Conservation (phyloP, 2,329 filamentous ascomycete species). For the Aciculosporium take region DNA sequence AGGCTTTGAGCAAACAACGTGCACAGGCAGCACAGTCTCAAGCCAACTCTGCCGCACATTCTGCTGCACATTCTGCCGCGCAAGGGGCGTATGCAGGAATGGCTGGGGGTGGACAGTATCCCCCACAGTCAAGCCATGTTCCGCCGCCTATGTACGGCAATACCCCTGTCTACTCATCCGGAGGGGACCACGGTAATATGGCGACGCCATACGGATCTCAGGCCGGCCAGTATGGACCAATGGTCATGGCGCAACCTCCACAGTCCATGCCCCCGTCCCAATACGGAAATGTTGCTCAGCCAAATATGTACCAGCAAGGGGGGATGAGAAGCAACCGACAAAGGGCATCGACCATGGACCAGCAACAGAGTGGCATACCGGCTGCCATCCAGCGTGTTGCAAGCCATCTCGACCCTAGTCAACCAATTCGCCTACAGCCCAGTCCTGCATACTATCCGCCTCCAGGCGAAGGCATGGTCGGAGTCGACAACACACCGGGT, state of each 20-base stretch:
- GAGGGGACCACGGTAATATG: conserved; percentile 28
- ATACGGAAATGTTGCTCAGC: conserved; percentile 41
- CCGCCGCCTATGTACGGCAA: conserved; percentile 64
- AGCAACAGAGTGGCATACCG: conserved; percentile 84
- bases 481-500: conserved; percentile 42
- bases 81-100: conserved; percentile 49
- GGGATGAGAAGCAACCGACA: conserved; percentile 60
- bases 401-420: conserved; percentile 86
- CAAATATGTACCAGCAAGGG: conserved; percentile 49
- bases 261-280: conserved; percentile 52
- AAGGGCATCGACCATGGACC: conserved; percentile 90
- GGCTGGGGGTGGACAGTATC: conserved; percentile 31
- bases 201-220: conserved; percentile 70
- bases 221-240: conserved; percentile 54
- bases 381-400: conserved; percentile 87
- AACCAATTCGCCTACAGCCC: conserved; percentile 85
- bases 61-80: conserved; percentile 49
- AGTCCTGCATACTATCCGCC: conserved; percentile 96
- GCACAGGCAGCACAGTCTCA: conserved; percentile 58
- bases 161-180: conserved; percentile 65
- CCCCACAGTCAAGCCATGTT: conserved; percentile 27
- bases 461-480: conserved; percentile 64
- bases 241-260: conserved; percentile 55
- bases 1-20: conserved; percentile 84
- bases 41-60: conserved; percentile 52